A percentile compares a stretch with the other conserved stretches of the same genome.
Evolutionary conservation across 139 green algal species (phyloP).

Genomic region (Eudorina sp.): DNA sequence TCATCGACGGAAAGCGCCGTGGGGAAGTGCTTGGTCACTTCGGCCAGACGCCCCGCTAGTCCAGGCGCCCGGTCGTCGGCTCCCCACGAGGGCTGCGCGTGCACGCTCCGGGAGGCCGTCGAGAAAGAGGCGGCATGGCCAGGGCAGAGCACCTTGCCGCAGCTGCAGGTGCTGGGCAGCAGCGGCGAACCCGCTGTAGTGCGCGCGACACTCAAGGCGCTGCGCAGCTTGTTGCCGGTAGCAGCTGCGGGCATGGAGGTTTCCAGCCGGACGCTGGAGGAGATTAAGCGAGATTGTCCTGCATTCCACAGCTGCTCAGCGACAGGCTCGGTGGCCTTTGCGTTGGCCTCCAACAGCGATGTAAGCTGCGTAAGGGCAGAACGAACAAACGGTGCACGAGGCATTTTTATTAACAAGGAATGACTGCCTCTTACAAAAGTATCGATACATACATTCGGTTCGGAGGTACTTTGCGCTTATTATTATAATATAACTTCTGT

Average conservation of each 20-base stretch:
- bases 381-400: not conserved
- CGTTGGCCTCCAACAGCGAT: not conserved
- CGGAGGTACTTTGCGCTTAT: too few relatives aligned
- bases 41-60: slow-evolving; percentile 38
- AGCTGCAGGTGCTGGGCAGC: slow-evolving; percentile 42
- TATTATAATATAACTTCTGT: too few relatives aligned
- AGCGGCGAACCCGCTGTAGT: too few relatives aligned
- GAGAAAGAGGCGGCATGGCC: slow-evolving; percentile 31
- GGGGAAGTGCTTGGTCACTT: slow-evolving; percentile 76
- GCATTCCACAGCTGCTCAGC: not conserved
- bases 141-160: slow-evolving; percentile 51
- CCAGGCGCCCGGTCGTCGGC: slow-evolving; percentile 7
- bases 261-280: not conserved
- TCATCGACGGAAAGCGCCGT: slow-evolving; percentile 82
- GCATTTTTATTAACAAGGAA: not conserved
- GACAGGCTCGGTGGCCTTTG: not conserved
- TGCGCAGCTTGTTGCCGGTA: not conserved
- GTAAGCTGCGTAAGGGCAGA: not conserved
- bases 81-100: not conserved
- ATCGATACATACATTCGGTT: too few relatives aligned
- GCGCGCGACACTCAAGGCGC: too few relatives aligned
- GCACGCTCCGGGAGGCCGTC: not conserved
- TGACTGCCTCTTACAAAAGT: too few relatives aligned
- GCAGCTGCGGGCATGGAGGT: too few relatives aligned
- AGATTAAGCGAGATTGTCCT: not conserved